Base-by-base conservation (phyloP, 805 yeast genomes). In the Metschnikowia cerradonensis region DNA sequence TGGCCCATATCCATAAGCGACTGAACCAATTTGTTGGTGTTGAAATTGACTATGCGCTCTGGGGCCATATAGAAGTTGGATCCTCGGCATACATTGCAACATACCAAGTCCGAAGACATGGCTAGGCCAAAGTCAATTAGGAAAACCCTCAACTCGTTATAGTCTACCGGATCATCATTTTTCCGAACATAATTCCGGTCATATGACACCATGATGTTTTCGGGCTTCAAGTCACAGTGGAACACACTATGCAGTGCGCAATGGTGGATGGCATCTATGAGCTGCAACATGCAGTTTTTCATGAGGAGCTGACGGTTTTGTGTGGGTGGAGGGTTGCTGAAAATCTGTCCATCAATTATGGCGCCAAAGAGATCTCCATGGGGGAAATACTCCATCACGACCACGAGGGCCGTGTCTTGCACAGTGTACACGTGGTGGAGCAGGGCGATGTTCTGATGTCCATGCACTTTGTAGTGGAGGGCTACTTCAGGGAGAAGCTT, bases 51-150 rank as follows among this genome's bases (percentile, higher is more conserved):
- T n/a, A 82, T 66, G 63, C 94, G 71, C 66, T 90, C 97, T 6
- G 97, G 97, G 0, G 96, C 87, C 97, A 91, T 90, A 70, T 90
- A 90, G 67, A 88, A 91, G 22, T 88, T 79, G 6, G 92, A 85
- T 0, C 97, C 97, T 50, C 95, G 80, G 57, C 96, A 90, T 19
- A 83, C 81, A 60, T 86, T 86, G 54, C 86, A 80, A 54, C 84
- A 81, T 37, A 86, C 77, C 50, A 62, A 68, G 38, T 75, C 70
- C 10, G 79, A 76, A 44, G 79, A 77, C 52, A 92, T 80, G 20
- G 97, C 90, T 20, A 92, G 75, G 4, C 98, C 98, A 68, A 94
- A 92, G 70, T 92, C 99, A 35, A 95, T 92, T 53, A 84, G 74
- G 55, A 77, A 79, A 50, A 86, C 72, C 49, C 71, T 76, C 48